Base-by-base conservation (phyloP, 805 yeast genomes). In the Schwanniomyces sp. region DNA sequence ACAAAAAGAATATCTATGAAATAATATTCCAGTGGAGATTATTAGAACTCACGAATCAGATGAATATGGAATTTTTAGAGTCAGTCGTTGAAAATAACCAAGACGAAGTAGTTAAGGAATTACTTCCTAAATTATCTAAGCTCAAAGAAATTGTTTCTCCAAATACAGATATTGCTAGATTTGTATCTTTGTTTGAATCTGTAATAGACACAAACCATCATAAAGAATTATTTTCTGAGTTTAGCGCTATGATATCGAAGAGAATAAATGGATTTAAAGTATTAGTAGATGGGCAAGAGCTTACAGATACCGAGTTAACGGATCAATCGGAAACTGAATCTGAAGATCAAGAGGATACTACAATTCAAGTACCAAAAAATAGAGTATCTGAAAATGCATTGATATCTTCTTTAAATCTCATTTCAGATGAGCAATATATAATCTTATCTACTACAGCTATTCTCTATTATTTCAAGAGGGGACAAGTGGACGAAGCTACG, bases 1-100 rank as follows among this genome's bases (percentile, higher is more conserved):
- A 53, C 46, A 41, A 42, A n/a, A 14, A 43, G 10, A 57, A 64
- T 45, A 55, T 62, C 28, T 72, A 63, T 48, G 62, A 55, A 1
- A 47, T 67, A 3, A 34, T 72, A 2, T 54, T 61, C n/a, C 52
- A 59, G 32, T 72, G 75, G 75, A 64, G 76, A 54, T 42, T 71
- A 5, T 50, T 70, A 45, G 74, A 66, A 36, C 56, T 72, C 11
- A 51, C 65, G 12, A 62, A 69, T 47, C 64, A 66, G 48, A 55
- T 72, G 44, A 69, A 62, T 44, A 45, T 63, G 18, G 53, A 49
- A n/a, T 69, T 63, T 40, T 48, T 54, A 21, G 32, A 49, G 21
- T 14, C 41, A 12, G 28, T 58, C 5, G 40, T 49, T 1, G 36
- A 32, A 32, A 29, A 46, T 5, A 47, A 50, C 2, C 45, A 49